Evolutionary conservation across 192 early-diverging fungal species (phyloP).

Genomic region (Gamsiella multidivaricata): DNA sequence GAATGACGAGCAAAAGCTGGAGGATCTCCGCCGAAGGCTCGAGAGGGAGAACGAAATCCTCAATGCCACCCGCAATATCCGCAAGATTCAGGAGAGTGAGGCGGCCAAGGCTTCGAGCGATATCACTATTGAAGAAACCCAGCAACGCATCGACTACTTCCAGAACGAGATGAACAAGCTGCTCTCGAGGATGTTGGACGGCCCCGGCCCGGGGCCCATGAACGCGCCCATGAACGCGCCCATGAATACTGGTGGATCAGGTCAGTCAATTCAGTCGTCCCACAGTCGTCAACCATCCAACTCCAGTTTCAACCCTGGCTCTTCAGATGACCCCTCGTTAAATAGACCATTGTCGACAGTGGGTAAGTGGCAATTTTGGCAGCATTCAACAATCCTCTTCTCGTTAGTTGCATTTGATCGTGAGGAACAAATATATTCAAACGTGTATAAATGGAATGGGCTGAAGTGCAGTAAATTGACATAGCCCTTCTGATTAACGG

Average conservation of each 20-base stretch:
- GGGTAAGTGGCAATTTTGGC: conserved; percentile 33
- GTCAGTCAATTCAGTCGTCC: conserved; percentile 7
- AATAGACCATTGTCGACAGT: conserved; percentile 58
- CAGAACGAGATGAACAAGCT: conserved; percentile 72
- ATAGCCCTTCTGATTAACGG: conserved; percentile 10
- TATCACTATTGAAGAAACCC: conserved; percentile 67
- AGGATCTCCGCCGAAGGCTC: conserved; percentile 44
- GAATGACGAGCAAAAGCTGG: conserved; percentile 47
- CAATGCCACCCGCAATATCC: conserved; percentile 44
- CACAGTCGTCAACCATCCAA: conserved; percentile 22
- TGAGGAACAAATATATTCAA: too few species aligned
- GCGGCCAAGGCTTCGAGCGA: conserved; percentile 74
- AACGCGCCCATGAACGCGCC: conserved; percentile 40
- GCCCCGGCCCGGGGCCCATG: not conserved
- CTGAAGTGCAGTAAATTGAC: not conserved
- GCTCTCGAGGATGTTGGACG: conserved; percentile 58
- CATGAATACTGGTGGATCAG: conserved; percentile 45
- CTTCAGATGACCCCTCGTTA: conserved; percentile 45
- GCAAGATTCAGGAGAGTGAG: conserved; percentile 45
- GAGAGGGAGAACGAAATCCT: conserved; percentile 46
- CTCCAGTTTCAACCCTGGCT: conserved; percentile 8
- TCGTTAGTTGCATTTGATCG: too few species aligned
- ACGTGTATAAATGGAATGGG: not conserved
- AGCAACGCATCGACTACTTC: conserved; percentile 76
- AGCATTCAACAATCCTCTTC: too few species aligned